Conservation (phyloP, 1,284 basidiomycete species). For the Serendipita sp. region DNA sequence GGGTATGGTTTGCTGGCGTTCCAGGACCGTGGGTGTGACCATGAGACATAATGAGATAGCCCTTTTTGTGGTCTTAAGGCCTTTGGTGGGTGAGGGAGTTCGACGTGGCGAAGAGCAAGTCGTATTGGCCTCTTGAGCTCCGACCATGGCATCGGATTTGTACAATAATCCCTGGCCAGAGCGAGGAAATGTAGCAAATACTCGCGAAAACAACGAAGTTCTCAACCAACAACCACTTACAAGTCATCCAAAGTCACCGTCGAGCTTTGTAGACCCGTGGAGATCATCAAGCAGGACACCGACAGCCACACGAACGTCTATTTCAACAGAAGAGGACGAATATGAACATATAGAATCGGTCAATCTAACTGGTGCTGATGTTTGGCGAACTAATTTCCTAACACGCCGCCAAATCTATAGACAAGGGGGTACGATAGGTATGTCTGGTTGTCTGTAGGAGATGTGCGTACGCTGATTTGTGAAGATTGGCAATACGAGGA, state of each 20-base stretch:
- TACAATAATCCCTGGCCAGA: conserved; percentile 6
- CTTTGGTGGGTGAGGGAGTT: neutral
- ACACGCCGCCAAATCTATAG: neutral
- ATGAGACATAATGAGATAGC: neutral
- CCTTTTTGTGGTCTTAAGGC: neutral
- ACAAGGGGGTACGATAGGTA: conserved; percentile 13
- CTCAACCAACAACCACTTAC: neutral
- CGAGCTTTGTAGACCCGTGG: conserved; percentile 1
- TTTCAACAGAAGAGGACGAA: neutral
- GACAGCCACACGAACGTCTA: neutral
- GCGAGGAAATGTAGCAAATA: neutral
- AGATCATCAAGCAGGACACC: neutral
- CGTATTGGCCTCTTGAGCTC: neutral
- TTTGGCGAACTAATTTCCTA: neutral
- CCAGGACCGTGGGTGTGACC: neutral
- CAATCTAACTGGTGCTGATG: neutral
- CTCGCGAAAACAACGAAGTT: neutral
- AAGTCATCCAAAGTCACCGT: neutral
- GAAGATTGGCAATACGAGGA: conserved; percentile 59
- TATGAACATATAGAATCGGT: neutral
- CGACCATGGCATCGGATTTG: neutral
- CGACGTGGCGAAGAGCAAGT: conserved; percentile 1
- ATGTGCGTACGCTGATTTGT: neutral
- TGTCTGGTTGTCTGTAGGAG: neutral
- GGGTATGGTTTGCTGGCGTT: conserved; percentile 5